A percentile compares a stretch with the other conserved stretches of the same genome.
Conservation (phyloP, 2,329 filamentous ascomycete species). For the Cryphonectria parasitica region DNA sequence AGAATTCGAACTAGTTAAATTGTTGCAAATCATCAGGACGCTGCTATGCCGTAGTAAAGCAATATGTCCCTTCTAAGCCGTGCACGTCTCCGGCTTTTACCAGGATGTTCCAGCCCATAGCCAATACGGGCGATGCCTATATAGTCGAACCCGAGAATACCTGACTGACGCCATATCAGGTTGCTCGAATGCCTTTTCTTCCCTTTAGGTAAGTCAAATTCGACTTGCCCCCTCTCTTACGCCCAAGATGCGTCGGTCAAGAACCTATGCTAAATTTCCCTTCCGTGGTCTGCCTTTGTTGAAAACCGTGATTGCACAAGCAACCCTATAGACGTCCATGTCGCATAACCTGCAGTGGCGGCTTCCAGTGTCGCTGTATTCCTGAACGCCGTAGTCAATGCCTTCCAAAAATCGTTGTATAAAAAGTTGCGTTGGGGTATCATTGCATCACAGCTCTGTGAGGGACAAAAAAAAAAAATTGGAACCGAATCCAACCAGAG, state of each 20-base stretch:
- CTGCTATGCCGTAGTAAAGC: not conserved
- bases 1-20: not conserved
- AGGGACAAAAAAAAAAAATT: constrained; percentile 12
- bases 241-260: not conserved
- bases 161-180: not conserved
- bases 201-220: not conserved
- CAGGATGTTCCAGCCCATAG: not conserved
- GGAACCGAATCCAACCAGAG: not conserved
- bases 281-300: not conserved
- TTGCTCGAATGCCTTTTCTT: not conserved
- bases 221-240: not conserved
- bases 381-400: constrained; percentile 23
- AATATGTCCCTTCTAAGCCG: not conserved
- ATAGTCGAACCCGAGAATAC: not conserved
- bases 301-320: not conserved
- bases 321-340: not conserved
- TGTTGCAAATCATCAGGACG: not conserved
- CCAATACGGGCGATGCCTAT: not conserved
- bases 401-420: constrained; percentile 19
- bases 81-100: not conserved
- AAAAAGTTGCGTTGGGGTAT: constrained; percentile 23
- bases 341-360: not conserved
- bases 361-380: not conserved
- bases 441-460: constrained; percentile 13
- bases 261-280: not conserved